Evolutionary conservation across 768 basidiomycete species (phyloP), one percentile per base, ranked within the genome.

Genomic region (Boletellus sp.): DNA sequence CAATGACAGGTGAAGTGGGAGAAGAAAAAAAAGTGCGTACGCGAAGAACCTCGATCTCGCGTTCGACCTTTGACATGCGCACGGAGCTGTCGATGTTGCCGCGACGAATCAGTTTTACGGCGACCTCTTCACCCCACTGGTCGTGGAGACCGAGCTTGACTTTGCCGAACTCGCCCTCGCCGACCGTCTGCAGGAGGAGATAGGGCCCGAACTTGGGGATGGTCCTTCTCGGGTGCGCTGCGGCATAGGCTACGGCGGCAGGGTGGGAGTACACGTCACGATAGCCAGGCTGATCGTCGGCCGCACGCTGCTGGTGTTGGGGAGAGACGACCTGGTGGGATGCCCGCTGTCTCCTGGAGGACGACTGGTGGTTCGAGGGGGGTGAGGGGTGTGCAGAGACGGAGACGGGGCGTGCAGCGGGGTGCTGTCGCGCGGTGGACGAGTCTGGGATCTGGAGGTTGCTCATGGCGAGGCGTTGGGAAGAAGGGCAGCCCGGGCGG

Each of bases 81-180:
- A 90, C 81, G 13, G 80, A 73, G 48, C 80, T 87, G 60, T 97
- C 94, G 49, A 98, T 83, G 64, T 90, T 97, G 28, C 93, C 93
- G 47, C 94, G 75, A 47, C 94, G 79, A 60, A 98, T 98, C 51
- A 99, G 76, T 74, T 99, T 99, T 62, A 97, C 94, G 12, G 95
- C 95, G n/a, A 95, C 94, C 66, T 97, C 95, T 68, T 96, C 94
- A 26, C 92, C 94, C 84, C 89, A 96, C 57, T 89, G 84, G 57
- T 76, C 78, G 61, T 98, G 95, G 45, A 98, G 76, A 6, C 95
- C 95, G n/a, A 98, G 82, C 68, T 97, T 98, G 72, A 98, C 94
- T 68, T 98, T 98, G 40, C 94, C 94, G 64, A 97, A 97, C 74
- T 98, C 95, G 58, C 95, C 95, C 71, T 99, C 95, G 39, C 96